Evolutionary conservation across 805 yeast species (phyloP).

Genomic region (Saccharomycopsis fermentans): DNA sequence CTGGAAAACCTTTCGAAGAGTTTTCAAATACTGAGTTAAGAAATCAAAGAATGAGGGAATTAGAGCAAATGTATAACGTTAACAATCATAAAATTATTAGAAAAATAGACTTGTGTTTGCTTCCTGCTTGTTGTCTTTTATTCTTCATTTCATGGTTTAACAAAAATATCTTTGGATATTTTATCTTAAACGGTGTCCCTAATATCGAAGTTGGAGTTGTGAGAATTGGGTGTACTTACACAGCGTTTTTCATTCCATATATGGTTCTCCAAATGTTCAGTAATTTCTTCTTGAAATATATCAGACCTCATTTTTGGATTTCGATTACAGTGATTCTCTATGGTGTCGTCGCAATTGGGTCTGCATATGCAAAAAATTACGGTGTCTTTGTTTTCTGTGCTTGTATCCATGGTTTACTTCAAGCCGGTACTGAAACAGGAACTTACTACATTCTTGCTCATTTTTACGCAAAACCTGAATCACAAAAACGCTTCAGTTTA

Average conservation of each 20-base stretch:
- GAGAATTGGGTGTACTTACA: background rate
- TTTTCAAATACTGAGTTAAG: constrained; percentile 4
- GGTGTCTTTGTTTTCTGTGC: constrained; percentile 56
- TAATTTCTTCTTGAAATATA: constrained; percentile 46
- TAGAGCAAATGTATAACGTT: constrained; percentile 36
- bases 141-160: constrained; percentile 63
- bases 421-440: constrained; percentile 67
- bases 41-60: constrained; percentile 17
- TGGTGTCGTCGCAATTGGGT: constrained; percentile 52
- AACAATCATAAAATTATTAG: constrained; percentile 44
- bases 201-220: constrained; percentile 26
- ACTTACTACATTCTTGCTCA: constrained; percentile 54
- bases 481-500: constrained; percentile 57
- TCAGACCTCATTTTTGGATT: constrained; percentile 59
- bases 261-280: constrained; percentile 47
- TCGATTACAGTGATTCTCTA: constrained; percentile 47
- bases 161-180: constrained; percentile 62
- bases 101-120: constrained; percentile 55
- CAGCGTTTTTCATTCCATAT: constrained; percentile 60
- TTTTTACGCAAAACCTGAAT: constrained; percentile 47
- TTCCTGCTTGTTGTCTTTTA: constrained; percentile 59
- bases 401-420: constrained; percentile 54
- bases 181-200: constrained; percentile 28
- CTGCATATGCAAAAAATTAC: constrained; percentile 52
- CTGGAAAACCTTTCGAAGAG: background rate